A percentile compares a stretch with the other conserved stretches of the same genome.
Evolutionary conservation across 345 rosid genomes (phyloP).

Genomic region (Adansonia digitata): DNA sequence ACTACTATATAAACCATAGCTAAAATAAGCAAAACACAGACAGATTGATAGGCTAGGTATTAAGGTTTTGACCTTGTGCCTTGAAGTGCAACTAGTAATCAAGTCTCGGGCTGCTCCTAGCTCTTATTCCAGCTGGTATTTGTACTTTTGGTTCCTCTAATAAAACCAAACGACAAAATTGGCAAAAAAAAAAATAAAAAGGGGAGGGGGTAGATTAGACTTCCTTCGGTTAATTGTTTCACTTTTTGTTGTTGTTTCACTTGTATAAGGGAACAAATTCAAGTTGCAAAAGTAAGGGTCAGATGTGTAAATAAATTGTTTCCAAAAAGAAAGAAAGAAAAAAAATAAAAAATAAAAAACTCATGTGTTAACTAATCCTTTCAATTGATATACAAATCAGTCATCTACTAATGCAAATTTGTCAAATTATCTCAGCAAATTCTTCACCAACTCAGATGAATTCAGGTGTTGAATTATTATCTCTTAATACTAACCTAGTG

Average conservation of each 20-base stretch:
- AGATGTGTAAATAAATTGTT: background rate
- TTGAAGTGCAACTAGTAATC: too few species aligned
- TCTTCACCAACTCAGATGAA: background rate
- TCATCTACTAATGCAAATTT: background rate
- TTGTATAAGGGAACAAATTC: background rate
- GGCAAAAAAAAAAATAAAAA: background rate
- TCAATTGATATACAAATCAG: background rate
- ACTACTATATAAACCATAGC: background rate
- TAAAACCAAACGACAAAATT: background rate
- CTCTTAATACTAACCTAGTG: background rate
- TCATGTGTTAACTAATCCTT: background rate
- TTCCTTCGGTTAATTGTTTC: background rate
- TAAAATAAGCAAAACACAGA: too few species aligned
- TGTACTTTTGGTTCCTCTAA: background rate
- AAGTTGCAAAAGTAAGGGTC: background rate
- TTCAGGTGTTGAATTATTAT: background rate
- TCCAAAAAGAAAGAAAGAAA: background rate
- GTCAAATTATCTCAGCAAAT: slow-evolving; percentile 1
- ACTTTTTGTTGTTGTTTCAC: background rate
- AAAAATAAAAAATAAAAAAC: too few species aligned
- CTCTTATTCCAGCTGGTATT: slow-evolving; percentile 1
- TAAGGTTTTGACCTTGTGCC: background rate
- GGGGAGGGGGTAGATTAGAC: background rate
- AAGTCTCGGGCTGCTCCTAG: too few species aligned
- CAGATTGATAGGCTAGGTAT: background rate